These are phyloP conservation scores for Boletus tomentosulus DNA, from an alignment of 768 basidiomycete species.

Conservation along the genomic window DNA sequence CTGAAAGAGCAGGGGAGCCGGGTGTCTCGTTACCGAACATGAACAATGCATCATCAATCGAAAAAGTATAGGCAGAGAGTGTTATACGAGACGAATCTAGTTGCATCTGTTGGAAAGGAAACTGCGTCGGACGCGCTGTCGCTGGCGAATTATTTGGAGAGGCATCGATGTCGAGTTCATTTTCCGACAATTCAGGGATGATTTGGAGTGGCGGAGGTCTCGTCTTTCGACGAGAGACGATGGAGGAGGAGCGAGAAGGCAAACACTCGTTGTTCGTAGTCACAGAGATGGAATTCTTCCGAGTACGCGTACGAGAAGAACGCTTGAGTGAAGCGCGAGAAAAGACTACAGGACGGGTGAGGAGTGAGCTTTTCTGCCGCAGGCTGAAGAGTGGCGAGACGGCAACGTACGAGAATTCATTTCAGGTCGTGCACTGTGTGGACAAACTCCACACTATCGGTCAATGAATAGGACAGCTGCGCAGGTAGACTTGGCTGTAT, in stretches of 20 bases:
- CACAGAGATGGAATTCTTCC: constrained; percentile 16
- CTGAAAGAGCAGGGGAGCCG: constrained; percentile 29
- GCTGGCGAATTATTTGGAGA: constrained; percentile 10
- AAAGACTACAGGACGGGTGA: constrained; percentile 13
- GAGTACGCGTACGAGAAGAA: constrained; percentile 19
- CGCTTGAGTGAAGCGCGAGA: constrained; percentile 25
- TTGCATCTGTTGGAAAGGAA: neutral
- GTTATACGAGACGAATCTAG: constrained; percentile 22
- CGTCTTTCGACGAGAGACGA: constrained; percentile 7
- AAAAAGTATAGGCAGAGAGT: constrained; percentile 30
- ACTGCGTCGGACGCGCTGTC: constrained; percentile 18
- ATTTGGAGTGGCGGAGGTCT: constrained; percentile 31
- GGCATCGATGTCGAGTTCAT: constrained; percentile 5
- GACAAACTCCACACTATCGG: neutral
- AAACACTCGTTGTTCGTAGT: constrained; percentile 3
- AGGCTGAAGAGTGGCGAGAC: neutral
- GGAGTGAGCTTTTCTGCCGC: neutral
- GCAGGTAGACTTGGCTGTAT: no score
- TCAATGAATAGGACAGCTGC: neutral
- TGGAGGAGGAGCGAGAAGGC: constrained; percentile 6
- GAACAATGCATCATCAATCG: constrained; percentile 28
- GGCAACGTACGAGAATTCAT: constrained; percentile 23
- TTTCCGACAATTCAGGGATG: constrained; percentile 28
- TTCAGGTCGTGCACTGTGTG: constrained; percentile 8
- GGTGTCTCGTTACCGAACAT: constrained; percentile 21